phyloP scores from a whole-genome alignment of 1,284 basidiomycete genomes.

The Ceratobasidium papillatum region DNA sequence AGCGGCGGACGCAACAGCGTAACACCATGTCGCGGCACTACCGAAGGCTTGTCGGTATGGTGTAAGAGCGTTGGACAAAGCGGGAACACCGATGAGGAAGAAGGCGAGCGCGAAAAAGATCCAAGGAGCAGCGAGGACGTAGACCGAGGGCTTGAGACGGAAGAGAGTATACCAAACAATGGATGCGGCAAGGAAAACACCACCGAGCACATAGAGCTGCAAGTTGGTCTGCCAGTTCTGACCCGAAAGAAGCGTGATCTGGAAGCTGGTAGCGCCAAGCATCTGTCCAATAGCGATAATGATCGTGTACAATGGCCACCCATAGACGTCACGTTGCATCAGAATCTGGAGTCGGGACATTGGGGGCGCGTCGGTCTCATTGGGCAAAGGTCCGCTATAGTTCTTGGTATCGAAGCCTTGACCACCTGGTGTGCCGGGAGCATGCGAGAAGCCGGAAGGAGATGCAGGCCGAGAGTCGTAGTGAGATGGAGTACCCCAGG shows the following conservation, averaged over 20 bases:
- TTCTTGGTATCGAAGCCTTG: slow-evolving; percentile 55
- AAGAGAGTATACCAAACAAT: slow-evolving; percentile 91
- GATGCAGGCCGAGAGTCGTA: slow-evolving; percentile 77
- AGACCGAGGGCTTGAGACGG: slow-evolving; percentile 86
- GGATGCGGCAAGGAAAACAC: slow-evolving; percentile 84
- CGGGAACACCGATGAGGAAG: slow-evolving; percentile 88
- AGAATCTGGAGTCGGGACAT: slow-evolving; percentile 85
- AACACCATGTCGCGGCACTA: slow-evolving; percentile 85
- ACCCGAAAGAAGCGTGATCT: slow-evolving; percentile 87
- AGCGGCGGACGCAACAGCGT: slow-evolving; percentile 87
- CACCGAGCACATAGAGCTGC: slow-evolving; percentile 89
- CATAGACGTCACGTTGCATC: slow-evolving; percentile 76
- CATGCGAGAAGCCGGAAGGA: slow-evolving; percentile 54
- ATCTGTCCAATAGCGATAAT: slow-evolving; percentile 87
- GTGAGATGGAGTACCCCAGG: slow-evolving; percentile 78
- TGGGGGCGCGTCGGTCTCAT: slow-evolving; percentile 62
- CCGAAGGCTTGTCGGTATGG: slow-evolving; percentile 71
- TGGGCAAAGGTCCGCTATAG: slow-evolving; percentile 63
- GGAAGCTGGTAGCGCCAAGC: slow-evolving; percentile 91
- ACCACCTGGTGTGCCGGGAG: slow-evolving; percentile 50
- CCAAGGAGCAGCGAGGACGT: slow-evolving; percentile 87
- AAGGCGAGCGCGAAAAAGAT: slow-evolving; percentile 88
- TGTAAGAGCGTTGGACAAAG: slow-evolving; percentile 69
- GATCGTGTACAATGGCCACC: slow-evolving; percentile 92
- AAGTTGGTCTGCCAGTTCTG: slow-evolving; percentile 81